These are phyloP conservation scores for Chlorella variabilis DNA, from an alignment of 163 green algal species.

Conservation along the genomic window DNA sequence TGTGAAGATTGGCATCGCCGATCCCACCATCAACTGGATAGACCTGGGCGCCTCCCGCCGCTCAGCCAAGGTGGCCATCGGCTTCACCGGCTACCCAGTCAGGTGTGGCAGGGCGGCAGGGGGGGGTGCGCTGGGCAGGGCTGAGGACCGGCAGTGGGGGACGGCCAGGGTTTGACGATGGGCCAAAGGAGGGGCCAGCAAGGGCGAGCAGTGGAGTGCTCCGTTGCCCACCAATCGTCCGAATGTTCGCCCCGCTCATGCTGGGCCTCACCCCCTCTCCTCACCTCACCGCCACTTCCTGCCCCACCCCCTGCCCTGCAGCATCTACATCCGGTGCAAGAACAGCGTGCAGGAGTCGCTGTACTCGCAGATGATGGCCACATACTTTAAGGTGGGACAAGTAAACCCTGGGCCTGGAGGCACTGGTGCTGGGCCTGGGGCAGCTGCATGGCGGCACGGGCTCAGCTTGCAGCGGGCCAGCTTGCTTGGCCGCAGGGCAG, in stretches of 20 bases:
- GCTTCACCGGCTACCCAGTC: slow-evolving; percentile 45
- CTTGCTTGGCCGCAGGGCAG: too few species aligned
- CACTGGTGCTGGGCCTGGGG: too few species aligned
- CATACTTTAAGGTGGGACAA: slow-evolving; percentile 47
- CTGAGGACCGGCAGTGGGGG: not conserved
- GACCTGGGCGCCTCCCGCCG: slow-evolving; percentile 48
- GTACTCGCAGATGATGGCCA: slow-evolving; percentile 38
- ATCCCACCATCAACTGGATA: slow-evolving; percentile 53
- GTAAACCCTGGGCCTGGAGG: too few species aligned
- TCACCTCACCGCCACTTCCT: not conserved
- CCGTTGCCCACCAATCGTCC: too few species aligned
- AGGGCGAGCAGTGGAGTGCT: too few species aligned
- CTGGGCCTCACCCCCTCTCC: too few species aligned
- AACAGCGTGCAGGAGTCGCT: slow-evolving; percentile 51
- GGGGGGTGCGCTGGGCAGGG: not conserved
- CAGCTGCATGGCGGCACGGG: too few species aligned
- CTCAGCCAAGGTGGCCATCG: slow-evolving; percentile 49
- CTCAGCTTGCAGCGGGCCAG: too few species aligned
- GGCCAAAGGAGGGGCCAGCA: too few species aligned
- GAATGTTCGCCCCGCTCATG: too few species aligned
- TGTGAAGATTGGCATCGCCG: slow-evolving; percentile 44
- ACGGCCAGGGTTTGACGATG: too few species aligned
- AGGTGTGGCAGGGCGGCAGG: not conserved
- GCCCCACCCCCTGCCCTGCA: not conserved
- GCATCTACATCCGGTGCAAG: slow-evolving; percentile 55